Conservation (phyloP, 805 yeast species). For the Yamadazyma tumulicola region DNA sequence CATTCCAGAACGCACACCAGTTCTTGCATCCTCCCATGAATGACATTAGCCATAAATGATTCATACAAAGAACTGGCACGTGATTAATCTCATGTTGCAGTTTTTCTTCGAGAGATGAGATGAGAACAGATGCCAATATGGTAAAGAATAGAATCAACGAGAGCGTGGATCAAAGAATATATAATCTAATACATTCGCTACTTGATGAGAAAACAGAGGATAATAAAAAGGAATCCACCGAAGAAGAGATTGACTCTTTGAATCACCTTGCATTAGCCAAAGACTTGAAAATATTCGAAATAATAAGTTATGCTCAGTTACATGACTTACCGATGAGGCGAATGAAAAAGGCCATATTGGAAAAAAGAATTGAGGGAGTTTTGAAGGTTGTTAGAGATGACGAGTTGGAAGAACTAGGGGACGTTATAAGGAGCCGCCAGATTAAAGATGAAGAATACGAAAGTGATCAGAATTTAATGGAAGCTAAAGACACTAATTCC, state of each 20-base stretch:
- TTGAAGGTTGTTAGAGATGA: slow-evolving; percentile 54
- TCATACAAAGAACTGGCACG: too few species aligned
- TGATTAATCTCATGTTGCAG: too few species aligned
- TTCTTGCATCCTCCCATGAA: too few species aligned
- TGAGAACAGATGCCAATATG: slow-evolving; percentile 2
- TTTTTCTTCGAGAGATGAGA: too few species aligned
- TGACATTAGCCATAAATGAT: too few species aligned
- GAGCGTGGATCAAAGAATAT: slow-evolving; percentile 52
- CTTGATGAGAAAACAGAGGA: slow-evolving; percentile 58
- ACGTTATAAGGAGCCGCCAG: slow-evolving; percentile 18
- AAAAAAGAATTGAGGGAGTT: slow-evolving; percentile 60
- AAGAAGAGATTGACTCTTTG: slow-evolving; percentile 32
- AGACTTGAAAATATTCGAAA: slow-evolving; percentile 50
- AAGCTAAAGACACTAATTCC: slow-evolving; percentile 59
- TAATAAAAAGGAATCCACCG: slow-evolving; percentile 26
- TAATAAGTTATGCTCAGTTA: slow-evolving; percentile 55
- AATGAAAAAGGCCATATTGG: slow-evolving; percentile 61
- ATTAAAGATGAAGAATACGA: slow-evolving; percentile 35
- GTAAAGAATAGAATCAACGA: slow-evolving; percentile 9
- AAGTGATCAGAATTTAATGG: slow-evolving; percentile 52
- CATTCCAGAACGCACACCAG: too few species aligned
- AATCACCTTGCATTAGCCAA: slow-evolving; percentile 56
- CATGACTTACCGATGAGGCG: slow-evolving; percentile 68
- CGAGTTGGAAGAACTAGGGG: slow-evolving; percentile 56
- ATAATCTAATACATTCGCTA: slow-evolving; percentile 51